Conservation (phyloP, 495 filamentous ascomycete species). For the Annulohypoxylon stygium region DNA sequence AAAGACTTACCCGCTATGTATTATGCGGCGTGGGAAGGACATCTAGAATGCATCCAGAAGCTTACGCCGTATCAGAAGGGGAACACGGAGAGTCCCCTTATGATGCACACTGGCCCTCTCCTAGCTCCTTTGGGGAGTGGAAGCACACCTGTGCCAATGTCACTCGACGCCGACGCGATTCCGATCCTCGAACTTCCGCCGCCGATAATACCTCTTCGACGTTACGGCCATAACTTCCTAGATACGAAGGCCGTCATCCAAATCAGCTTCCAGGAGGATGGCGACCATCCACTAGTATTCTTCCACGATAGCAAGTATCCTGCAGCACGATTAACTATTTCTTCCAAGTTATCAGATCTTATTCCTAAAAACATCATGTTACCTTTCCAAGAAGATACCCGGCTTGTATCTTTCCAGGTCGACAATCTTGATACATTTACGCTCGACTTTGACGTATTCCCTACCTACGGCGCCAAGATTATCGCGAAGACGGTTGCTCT, state of each 20-base stretch:
- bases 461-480: slow-evolving; percentile 95
- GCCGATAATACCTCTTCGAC: slow-evolving; percentile 91
- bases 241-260: slow-evolving; percentile 96
- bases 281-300: slow-evolving; percentile 81
- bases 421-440: slow-evolving; percentile 92
- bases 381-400: slow-evolving; percentile 94
- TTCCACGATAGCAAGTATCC: slow-evolving; percentile 97
- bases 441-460: slow-evolving; percentile 97
- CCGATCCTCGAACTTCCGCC: slow-evolving; percentile 93
- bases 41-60: slow-evolving; percentile 92
- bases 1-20: slow-evolving; percentile 96
- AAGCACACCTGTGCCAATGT: slow-evolving; percentile 70
- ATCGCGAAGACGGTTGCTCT: slow-evolving; percentile 95
- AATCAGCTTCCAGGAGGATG: slow-evolving; percentile 81
- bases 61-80: slow-evolving; percentile 70
- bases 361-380: slow-evolving; percentile 96
- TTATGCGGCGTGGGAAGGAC: slow-evolving; percentile 98
- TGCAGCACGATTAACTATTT: slow-evolving; percentile 93
- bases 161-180: slow-evolving; percentile 85
- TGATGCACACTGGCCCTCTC: slow-evolving; percentile 47
- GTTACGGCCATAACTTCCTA: slow-evolving; percentile 98
- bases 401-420: slow-evolving; percentile 92
- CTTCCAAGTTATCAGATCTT: slow-evolving; percentile 93
- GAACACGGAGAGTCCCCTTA: slow-evolving; percentile 48
- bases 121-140: slow-evolving; percentile 60